A percentile compares a stretch with the other conserved stretches of the same genome.
Evolutionary conservation across 805 yeast species (phyloP).

Genomic region (Kodamaea jinghongensis): DNA sequence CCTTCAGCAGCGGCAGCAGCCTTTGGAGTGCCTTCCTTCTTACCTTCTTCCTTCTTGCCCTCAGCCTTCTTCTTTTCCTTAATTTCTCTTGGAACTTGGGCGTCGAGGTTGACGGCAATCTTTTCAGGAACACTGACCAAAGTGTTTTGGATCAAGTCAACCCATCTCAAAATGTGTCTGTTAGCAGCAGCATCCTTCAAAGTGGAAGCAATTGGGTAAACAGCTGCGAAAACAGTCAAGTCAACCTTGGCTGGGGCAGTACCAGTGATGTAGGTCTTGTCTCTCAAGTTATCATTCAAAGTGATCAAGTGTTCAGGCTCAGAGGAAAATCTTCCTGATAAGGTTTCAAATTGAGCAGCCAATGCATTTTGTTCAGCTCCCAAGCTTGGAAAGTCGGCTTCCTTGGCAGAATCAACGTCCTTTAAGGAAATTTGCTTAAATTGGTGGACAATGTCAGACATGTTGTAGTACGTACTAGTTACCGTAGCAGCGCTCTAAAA

Average conservation of each 20-base stretch:
- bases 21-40: conserved; percentile 35
- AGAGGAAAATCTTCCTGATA: conserved; percentile 52
- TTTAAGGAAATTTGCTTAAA: conserved; percentile 31
- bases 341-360: conserved; percentile 74
- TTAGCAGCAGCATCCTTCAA: conserved; percentile 53
- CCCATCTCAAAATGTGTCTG: conserved; percentile 93
- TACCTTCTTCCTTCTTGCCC: conserved; percentile 16
- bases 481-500: conserved; percentile 2
- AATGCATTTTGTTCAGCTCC: conserved; percentile 60
- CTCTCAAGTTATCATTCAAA: conserved; percentile 68
- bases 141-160: conserved; percentile 76
- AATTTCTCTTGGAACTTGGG: conserved; percentile 71
- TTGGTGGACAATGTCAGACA: conserved; percentile 29
- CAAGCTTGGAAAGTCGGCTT: conserved; percentile 27
- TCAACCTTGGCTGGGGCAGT: conserved; percentile 69
- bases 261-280: conserved; percentile 69
- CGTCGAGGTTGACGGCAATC: conserved; percentile 54
- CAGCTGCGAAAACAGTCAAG: conserved; percentile 61
- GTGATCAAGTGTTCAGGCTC: conserved; percentile 43
- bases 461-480: conserved; percentile 12
- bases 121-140: conserved; percentile 54
- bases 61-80: conserved; percentile 56
- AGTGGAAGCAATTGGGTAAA: conserved; percentile 56
- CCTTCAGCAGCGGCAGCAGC: conserved; percentile 39
- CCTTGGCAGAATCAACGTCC: conserved; percentile 20